Conservation (phyloP, 1,139 yeast genomes). For the Candida sanyaensis region DNA sequence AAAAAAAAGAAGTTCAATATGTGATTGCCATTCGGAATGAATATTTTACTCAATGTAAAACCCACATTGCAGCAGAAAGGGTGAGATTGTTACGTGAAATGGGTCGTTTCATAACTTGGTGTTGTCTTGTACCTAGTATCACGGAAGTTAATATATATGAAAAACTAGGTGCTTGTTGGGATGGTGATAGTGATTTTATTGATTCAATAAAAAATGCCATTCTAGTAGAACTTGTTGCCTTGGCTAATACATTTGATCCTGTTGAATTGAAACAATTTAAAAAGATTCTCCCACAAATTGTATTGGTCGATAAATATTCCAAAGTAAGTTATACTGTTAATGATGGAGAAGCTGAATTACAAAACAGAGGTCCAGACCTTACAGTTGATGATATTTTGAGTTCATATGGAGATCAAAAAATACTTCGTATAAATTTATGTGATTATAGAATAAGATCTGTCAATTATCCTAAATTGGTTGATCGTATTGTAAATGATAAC, state of each 20-base stretch:
- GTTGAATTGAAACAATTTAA: constrained; percentile 16
- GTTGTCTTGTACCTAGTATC: constrained; percentile 22
- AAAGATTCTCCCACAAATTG: constrained; percentile 21
- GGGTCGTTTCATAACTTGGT: constrained; percentile 42
- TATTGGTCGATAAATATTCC: constrained; percentile 15
- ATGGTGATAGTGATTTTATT: constrained; percentile 14
- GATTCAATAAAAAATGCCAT: constrained; percentile 22
- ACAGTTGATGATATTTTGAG: constrained; percentile 13
- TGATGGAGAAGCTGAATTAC: constrained; percentile 8
- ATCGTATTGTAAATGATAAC: constrained; percentile 4
- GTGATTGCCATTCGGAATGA: constrained; percentile 34
- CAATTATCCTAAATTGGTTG: constrained; percentile 5
- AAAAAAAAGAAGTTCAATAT: constrained; percentile 29
- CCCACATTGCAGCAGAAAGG: constrained; percentile 43
- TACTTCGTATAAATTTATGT: constrained; percentile 19
- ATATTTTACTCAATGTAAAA: constrained; percentile 36
- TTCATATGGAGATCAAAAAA: constrained; percentile 14
- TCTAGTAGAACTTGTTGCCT: constrained; percentile 24
- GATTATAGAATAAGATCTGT: constrained; percentile 18
- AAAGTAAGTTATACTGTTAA: constrained; percentile 11
- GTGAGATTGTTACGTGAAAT: constrained; percentile 38
- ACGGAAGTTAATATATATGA: constrained; percentile 24
- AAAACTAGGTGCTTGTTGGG: constrained; percentile 24
- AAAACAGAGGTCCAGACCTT: constrained; percentile 3
- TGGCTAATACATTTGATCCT: constrained; percentile 20